phyloP scores from a whole-genome alignment of 2,329 filamentous ascomycete species.

The Aspergillus fructus region DNA sequence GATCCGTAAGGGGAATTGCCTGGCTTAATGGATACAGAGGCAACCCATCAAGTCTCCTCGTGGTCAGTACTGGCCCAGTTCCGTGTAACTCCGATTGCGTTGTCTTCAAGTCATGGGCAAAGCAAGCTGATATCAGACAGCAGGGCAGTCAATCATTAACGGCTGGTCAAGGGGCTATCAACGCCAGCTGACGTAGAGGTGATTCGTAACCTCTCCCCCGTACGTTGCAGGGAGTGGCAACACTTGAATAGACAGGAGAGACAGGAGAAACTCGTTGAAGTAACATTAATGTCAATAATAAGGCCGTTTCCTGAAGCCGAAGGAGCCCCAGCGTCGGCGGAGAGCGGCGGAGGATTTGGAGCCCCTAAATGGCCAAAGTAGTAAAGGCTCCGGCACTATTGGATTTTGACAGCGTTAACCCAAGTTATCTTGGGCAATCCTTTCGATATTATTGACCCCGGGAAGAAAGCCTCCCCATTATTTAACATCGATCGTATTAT shows the following conservation, averaged over 20 bases:
- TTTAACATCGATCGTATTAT: neutral
- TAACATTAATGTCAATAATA: neutral
- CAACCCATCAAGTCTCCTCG: neutral
- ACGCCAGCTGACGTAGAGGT: constrained; percentile 1
- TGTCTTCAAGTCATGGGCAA: neutral
- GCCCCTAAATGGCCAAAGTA: constrained; percentile 11
- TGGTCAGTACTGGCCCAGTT: constrained; percentile 3
- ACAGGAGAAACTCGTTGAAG: neutral
- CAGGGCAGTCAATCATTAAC: neutral
- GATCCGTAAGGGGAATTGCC: neutral
- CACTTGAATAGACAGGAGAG: neutral
- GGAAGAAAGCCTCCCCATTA: neutral
- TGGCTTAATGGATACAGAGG: neutral
- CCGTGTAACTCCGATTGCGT: constrained; percentile 2
- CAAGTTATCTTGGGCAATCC: constrained; percentile 3
- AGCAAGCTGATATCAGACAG: neutral
- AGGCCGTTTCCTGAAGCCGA: neutral
- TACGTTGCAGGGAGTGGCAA: neutral
- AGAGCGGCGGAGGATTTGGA: constrained; percentile 16
- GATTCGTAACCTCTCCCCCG: neutral
- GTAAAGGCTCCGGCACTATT: constrained; percentile 24
- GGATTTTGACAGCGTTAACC: constrained; percentile 21
- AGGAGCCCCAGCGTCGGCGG: neutral
- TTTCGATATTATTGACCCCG: neutral
- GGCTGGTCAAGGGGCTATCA: constrained; percentile 1